phyloP scores from a whole-genome alignment of 345 rosid genomes.

The Syzygium oleosum region DNA sequence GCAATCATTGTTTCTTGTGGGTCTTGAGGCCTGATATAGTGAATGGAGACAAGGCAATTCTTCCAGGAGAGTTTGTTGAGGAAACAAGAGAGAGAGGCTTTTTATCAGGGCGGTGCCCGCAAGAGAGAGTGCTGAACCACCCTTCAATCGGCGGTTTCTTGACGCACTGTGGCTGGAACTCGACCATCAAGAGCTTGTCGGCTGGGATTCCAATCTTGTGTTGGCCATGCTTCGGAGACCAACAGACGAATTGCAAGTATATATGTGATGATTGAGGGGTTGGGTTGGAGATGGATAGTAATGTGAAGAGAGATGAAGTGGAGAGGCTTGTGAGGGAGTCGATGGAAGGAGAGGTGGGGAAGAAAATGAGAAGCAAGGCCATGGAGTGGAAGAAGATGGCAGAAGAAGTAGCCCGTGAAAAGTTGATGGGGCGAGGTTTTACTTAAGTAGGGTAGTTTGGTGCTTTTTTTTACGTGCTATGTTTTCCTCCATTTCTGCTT shows the following conservation, averaged over 20 bases:
- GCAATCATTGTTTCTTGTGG: constrained; percentile 10
- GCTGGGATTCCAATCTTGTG: constrained; percentile 1
- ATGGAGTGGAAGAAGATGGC: constrained; percentile 20
- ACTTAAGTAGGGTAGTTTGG: neutral
- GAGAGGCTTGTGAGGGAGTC: constrained; percentile 18
- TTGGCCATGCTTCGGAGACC: constrained; percentile 17
- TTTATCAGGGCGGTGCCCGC: constrained; percentile 2
- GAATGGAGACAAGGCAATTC: neutral
- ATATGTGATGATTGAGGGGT: constrained; percentile 21
- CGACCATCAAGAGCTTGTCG: constrained; percentile 7
- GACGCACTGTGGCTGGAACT: constrained; percentile 15
- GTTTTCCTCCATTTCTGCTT: neutral
- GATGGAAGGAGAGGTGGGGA: constrained; percentile 21
- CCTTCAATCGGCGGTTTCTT: constrained; percentile 4
- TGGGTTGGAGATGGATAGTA: constrained; percentile 3
- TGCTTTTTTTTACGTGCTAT: neutral
- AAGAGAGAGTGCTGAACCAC: constrained; percentile 11
- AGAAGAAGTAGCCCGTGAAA: neutral
- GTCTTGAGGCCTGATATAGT: constrained; percentile 3
- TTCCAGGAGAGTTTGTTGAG: neutral
- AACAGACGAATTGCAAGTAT: constrained; percentile 10
- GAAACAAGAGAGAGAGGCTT: constrained; percentile 2
- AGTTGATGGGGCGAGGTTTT: neutral
- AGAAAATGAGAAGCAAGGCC: constrained; percentile 11
- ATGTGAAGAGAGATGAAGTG: constrained; percentile 26